Evolutionary conservation across 192 early-diverging fungal genomes (phyloP).

Genomic region (Podila minutissima): DNA sequence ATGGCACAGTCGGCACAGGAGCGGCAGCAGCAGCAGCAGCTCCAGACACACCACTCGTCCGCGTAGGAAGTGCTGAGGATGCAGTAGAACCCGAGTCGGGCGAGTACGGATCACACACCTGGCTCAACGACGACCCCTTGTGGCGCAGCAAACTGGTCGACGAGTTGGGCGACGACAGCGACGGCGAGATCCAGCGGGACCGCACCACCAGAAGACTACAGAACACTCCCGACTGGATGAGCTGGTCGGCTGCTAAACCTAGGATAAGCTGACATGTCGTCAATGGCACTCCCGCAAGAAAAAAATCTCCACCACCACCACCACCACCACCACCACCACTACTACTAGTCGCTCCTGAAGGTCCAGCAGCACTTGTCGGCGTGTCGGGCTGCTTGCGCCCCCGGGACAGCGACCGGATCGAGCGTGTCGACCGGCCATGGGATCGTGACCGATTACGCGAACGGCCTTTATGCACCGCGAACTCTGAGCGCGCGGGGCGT

Average conservation of each 20-base stretch:
- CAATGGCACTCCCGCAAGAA: not conserved
- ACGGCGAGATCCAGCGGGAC: conserved; percentile 16
- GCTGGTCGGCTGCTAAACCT: conserved; percentile 25
- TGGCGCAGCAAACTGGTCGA: too few species aligned
- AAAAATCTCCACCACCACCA: not conserved
- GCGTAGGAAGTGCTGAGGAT: too few species aligned
- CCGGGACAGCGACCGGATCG: conserved; percentile 19
- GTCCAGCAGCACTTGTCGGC: not conserved
- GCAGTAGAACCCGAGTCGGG: too few species aligned
- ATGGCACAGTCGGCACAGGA: too few species aligned
- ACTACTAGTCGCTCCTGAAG: not conserved
- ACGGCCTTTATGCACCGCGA: not conserved
- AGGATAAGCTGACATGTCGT: conserved; percentile 42
- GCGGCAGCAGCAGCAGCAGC: too few species aligned
- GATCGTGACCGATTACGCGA: not conserved
- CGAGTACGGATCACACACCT: too few species aligned
- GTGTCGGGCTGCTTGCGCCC: conserved; percentile 10
- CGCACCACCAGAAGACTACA: conserved; percentile 27
- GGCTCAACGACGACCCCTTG: too few species aligned
- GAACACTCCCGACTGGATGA: conserved; percentile 32
- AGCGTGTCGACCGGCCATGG: not conserved
- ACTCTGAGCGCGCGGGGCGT: not conserved
- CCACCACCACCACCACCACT: too few species aligned
- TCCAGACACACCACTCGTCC: too few species aligned
- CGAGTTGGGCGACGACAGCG: too few species aligned